Conservation (phyloP, 1,139 yeast species). For the Pichia sp. region DNA sequence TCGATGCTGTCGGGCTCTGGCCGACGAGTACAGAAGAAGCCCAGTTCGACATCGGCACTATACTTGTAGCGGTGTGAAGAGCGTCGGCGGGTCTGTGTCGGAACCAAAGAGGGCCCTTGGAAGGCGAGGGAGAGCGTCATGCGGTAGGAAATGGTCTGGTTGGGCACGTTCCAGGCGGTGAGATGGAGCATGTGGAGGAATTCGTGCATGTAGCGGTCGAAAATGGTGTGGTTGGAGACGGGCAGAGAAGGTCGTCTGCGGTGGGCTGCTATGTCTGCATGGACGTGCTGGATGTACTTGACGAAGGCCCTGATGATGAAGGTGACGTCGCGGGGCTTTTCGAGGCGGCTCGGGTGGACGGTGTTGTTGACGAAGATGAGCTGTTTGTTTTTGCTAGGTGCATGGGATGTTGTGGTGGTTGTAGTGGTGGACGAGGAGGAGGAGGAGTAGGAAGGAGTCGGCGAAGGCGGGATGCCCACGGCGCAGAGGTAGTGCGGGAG, state of each 20-base stretch:
- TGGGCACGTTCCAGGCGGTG: slow-evolving; percentile 3
- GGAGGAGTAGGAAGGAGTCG: background rate
- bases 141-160: background rate
- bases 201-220: background rate
- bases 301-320: slow-evolving; percentile 2
- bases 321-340: background rate
- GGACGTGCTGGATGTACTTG: slow-evolving; percentile 1
- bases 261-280: too few relatives aligned
- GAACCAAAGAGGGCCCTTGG: background rate
- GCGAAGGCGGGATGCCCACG: background rate
- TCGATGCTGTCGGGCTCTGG: background rate
- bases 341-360: background rate
- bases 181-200: background rate
- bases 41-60: background rate
- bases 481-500: background rate
- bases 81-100: background rate
- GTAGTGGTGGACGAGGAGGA: background rate
- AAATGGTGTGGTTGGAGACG: background rate
- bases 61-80: background rate
- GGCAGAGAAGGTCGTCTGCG: too few relatives aligned
- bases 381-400: background rate
- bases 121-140: background rate
- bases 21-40: background rate
- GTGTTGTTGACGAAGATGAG: background rate
- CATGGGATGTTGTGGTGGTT: background rate